Evolutionary conservation across 495 filamentous ascomycete species (phyloP).

Genomic region (Parachaetomium inaequale): DNA sequence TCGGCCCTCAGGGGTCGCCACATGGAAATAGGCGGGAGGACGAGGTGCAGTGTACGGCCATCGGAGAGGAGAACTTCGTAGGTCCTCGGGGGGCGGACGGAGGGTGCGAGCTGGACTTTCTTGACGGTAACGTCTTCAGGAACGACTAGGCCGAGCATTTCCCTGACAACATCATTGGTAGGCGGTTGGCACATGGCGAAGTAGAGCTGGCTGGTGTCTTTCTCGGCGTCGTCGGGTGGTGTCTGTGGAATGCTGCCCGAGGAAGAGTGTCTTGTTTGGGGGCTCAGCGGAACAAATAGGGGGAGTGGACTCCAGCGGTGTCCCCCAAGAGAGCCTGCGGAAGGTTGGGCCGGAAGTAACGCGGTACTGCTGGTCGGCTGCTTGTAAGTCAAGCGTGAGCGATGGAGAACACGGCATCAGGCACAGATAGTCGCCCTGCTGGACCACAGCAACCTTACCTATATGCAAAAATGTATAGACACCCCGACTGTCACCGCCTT

Average conservation of each 20-base stretch:
- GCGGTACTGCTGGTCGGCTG: background rate
- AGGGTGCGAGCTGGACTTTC: slow-evolving; percentile 27
- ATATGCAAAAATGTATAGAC: slow-evolving; percentile 7
- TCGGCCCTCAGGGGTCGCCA: slow-evolving; percentile 43
- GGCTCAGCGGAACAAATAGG: background rate
- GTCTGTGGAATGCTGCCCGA: background rate
- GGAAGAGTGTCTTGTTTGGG: background rate
- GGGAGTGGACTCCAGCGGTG: background rate
- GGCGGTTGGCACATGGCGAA: slow-evolving; percentile 38
- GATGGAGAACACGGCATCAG: background rate
- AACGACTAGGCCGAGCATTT: slow-evolving; percentile 31
- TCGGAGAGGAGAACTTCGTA: slow-evolving; percentile 37
- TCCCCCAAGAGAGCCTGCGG: background rate
- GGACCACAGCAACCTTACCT: background rate
- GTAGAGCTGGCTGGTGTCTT: too few species aligned
- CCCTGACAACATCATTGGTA: slow-evolving; percentile 32
- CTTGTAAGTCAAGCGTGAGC: background rate
- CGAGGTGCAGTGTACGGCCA: slow-evolving; percentile 34
- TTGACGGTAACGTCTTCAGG: slow-evolving; percentile 30
- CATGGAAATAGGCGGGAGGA: slow-evolving; percentile 33
- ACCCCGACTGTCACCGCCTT: background rate
- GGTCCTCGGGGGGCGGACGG: slow-evolving; percentile 33
- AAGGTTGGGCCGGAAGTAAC: background rate
- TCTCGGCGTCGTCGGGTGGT: background rate
- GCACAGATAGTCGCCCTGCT: background rate